phyloP scores from a whole-genome alignment of 2,329 filamentous ascomycete genomes.

The Phialophora expanda region DNA sequence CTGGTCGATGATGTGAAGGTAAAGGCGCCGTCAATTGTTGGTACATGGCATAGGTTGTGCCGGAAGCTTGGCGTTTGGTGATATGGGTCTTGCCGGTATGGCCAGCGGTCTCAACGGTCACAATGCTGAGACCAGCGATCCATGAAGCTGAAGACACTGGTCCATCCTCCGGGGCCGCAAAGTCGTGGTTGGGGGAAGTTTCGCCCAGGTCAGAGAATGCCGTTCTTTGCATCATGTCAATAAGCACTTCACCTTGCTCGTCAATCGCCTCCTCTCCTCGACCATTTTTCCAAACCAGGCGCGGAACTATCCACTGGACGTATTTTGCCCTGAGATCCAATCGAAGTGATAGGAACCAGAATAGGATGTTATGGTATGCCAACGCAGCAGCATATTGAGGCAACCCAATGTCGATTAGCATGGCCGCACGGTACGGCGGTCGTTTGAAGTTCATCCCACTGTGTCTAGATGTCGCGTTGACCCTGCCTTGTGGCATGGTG shows the following conservation, averaged over 20 bases:
- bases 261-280: constrained; percentile 77
- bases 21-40: constrained; percentile 54
- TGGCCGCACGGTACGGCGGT: constrained; percentile 42
- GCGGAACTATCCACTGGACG: constrained; percentile 87
- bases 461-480: constrained; percentile 33
- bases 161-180: constrained; percentile 49
- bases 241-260: constrained; percentile 89
- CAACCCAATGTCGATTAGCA: constrained; percentile 69
- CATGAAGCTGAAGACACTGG: constrained; percentile 55
- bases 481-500: constrained; percentile 38
- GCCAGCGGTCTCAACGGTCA: constrained; percentile 57
- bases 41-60: constrained; percentile 56
- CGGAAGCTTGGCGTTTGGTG: constrained; percentile 58
- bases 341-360: constrained; percentile 93
- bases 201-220: constrained; percentile 85
- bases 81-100: constrained; percentile 56
- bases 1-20: constrained; percentile 52
- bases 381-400: constrained; percentile 93
- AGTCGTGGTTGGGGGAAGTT: constrained; percentile 46
- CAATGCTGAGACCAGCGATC: constrained; percentile 58
- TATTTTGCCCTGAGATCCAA: constrained; percentile 81
- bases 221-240: constrained; percentile 92
- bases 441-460: constrained; percentile 36
- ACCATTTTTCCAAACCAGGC: constrained; percentile 76
- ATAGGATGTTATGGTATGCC: constrained; percentile 93